Base-by-base conservation (phyloP, 352 stramenopile genomes). In the Phytopythium montanum region DNA sequence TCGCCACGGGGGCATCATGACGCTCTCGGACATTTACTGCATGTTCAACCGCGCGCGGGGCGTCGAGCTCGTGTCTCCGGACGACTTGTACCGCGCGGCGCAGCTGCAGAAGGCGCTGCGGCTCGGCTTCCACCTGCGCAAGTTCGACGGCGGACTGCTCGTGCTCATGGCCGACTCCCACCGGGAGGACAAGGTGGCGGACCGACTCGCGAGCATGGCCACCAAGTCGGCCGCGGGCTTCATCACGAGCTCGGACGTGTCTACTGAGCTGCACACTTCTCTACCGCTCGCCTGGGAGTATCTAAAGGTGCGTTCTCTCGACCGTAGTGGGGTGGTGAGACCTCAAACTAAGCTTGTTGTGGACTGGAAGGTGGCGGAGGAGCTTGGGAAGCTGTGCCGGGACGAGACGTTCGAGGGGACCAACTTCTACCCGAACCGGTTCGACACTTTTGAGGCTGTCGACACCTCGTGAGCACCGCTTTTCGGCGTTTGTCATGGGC, bases 11-110 rank as follows among this genome's bases (percentile, higher is more conserved):
- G 96, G 97, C 14, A 98, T 99, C 68, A 98, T 99, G 85, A 98
- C 96, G 25, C 76, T 99, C 7, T 98, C 97, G 26, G 97, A 99
- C 81, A 94, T 99, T 48, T 99, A 99, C 74, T 99, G 96, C 68
- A 89, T 99, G 60, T 99, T 98, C 62, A 99, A 99, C 80, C 88
- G 96, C 59, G 97, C 97, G 26, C 85, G 97, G 5, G 97, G 96
- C 5, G 97, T 98, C 3, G 97, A 99, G 65, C 75, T 99, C 41
- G 90, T 99, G 50, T 99, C 96, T 28, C 97, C 97, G 0, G 94
- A 99, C 51, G 97, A 99, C 86, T 69, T 99, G 21, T 91, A 98
- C 45, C 86, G 97, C 39, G 95, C 95, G 28, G 80, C 87, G 33
- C 55, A 81, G 44, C 68, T 96, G 55, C 89, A 98, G 58, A 88